Conservation (phyloP, 805 yeast genomes). For the Pichia heedii region DNA sequence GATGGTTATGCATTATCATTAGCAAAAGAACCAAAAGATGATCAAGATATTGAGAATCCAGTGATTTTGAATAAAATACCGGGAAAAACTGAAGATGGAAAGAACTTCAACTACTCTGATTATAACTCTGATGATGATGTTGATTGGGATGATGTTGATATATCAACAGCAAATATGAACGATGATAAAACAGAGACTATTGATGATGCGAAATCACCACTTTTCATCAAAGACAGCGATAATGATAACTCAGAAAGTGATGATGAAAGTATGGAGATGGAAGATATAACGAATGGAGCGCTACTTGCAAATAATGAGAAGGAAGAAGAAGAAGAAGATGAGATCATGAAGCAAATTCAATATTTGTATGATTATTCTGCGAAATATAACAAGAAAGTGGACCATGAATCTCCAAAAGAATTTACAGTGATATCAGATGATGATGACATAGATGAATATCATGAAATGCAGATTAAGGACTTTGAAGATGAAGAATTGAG, state of each 20-base stretch:
- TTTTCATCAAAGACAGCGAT: too few species aligned
- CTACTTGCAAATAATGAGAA: conserved; percentile 11
- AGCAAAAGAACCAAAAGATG: conserved; percentile 25
- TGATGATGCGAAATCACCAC: conserved; percentile 8
- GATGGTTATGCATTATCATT: conserved; percentile 80
- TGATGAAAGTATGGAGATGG: conserved; percentile 49
- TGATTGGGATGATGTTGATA: conserved; percentile 24
- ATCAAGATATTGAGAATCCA: conserved; percentile 29
- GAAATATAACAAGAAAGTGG: conserved; percentile 15
- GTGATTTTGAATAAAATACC: conserved; percentile 6
- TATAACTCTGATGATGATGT: conserved; percentile 6
- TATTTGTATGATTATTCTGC: conserved; percentile 27
- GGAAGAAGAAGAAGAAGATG: conserved; percentile 14
- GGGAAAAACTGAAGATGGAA: background rate
- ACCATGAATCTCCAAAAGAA: background rate
- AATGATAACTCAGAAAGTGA: too few species aligned
- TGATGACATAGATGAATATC: conserved; percentile 7
- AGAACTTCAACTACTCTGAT: background rate
- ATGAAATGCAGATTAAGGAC: conserved; percentile 12
- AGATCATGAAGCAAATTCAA: conserved; percentile 22
- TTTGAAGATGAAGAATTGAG: conserved; percentile 27
- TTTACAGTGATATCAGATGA: conserved; percentile 15
- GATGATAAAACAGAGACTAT: background rate
- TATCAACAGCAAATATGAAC: conserved; percentile 1
- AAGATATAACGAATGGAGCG: conserved; percentile 39